A percentile compares a stretch with the other conserved stretches of the same genome.
Conservation (phyloP, 768 basidiomycete genomes). For the Naganishia vaughanmartiniae region DNA sequence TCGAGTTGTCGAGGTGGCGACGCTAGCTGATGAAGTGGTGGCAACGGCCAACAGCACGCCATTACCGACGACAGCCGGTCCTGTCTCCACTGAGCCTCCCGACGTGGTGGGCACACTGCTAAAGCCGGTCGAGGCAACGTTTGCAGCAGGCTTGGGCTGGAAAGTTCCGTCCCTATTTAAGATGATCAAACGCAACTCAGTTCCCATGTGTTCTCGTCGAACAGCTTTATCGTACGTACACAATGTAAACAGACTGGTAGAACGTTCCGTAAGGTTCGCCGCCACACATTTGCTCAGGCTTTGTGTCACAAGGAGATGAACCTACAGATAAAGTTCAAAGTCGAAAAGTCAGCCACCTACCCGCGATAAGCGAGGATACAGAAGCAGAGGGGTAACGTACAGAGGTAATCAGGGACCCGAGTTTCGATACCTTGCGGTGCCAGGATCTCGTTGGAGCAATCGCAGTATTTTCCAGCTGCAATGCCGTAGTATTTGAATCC, state of each 20-base stretch:
- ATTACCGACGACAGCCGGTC: neutral
- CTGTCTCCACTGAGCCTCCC: neutral
- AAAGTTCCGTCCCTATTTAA: conserved; percentile 10
- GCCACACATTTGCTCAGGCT: conserved; percentile 25
- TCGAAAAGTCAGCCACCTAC: neutral
- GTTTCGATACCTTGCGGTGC: conserved; percentile 12
- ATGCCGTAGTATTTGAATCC: conserved; percentile 25
- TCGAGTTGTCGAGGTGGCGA: neutral
- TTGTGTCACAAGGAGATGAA: conserved; percentile 10
- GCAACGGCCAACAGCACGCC: neutral
- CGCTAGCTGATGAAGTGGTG: neutral
- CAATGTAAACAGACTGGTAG: conserved; percentile 22
- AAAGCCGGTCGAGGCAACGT: neutral
- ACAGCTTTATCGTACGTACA: conserved; percentile 4
- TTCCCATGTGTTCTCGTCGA: neutral
- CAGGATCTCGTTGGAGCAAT: conserved; percentile 1
- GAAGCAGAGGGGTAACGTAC: neutral
- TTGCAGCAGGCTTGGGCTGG: neutral
- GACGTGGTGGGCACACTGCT: conserved; percentile 5
- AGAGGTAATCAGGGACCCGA: conserved; percentile 20
- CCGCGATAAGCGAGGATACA: neutral
- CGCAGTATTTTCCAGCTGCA: conserved; percentile 18
- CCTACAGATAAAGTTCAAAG: conserved; percentile 2
- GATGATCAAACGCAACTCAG: neutral
- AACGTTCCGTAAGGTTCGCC: conserved; percentile 13